These are phyloP conservation scores for Periconia macrospinosa DNA, from an alignment of 2,329 filamentous ascomycete species.

Conservation along the genomic window DNA sequence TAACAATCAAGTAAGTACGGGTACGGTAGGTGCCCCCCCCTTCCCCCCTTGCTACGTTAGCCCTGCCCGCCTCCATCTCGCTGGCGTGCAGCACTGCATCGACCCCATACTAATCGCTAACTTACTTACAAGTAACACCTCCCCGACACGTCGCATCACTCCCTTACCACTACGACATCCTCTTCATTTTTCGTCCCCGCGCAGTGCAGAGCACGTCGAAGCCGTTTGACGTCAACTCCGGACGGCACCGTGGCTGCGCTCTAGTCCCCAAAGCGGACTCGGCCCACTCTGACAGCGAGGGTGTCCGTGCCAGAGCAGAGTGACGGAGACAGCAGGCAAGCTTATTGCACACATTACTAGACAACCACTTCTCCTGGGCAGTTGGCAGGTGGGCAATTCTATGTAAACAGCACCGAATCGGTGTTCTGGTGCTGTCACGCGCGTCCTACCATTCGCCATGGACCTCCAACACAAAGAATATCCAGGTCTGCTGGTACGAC, in stretches of 20 bases:
- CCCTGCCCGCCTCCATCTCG: too few species aligned
- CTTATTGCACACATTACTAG: not conserved
- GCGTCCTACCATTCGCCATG: constrained; percentile 34
- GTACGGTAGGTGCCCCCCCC: too few species aligned
- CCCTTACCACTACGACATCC: not conserved
- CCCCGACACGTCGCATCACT: too few species aligned
- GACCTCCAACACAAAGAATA: constrained; percentile 86
- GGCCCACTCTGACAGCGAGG: constrained; percentile 19
- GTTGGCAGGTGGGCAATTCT: constrained; percentile 25
- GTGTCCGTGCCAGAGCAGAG: constrained; percentile 32
- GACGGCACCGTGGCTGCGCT: constrained; percentile 14
- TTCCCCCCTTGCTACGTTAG: too few species aligned
- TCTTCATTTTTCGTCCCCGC: not conserved
- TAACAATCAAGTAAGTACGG: too few species aligned
- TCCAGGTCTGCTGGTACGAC: constrained; percentile 86
- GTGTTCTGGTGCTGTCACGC: constrained; percentile 31
- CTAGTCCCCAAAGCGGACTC: constrained; percentile 24
- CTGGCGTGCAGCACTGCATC: too few species aligned
- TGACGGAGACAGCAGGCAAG: constrained; percentile 16
- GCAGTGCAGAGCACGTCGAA: not conserved
- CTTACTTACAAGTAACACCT: too few species aligned
- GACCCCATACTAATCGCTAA: too few species aligned
- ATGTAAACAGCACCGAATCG: constrained; percentile 29
- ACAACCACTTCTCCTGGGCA: constrained; percentile 12
- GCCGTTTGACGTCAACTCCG: constrained; percentile 22